phyloP scores from a whole-genome alignment of 805 yeast genomes.

The Jamesozyma lodderae region DNA sequence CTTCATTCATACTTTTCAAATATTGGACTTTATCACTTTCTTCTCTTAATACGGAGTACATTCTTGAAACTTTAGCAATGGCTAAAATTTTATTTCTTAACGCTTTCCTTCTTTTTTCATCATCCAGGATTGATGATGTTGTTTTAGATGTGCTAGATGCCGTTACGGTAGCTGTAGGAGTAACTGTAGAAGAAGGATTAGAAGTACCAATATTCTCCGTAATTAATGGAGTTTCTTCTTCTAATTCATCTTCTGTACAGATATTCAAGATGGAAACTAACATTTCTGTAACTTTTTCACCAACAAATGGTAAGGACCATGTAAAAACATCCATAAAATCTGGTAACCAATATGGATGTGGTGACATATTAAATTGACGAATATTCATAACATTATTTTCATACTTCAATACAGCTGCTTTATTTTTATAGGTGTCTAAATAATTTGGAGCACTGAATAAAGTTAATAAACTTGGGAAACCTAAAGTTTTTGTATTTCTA shows the following conservation, averaged over 20 bases:
- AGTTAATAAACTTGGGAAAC: slow-evolving; percentile 84
- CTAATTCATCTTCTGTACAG: slow-evolving; percentile 91
- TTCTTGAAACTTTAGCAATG: slow-evolving; percentile 89
- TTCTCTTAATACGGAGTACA: slow-evolving; percentile 81
- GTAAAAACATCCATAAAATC: slow-evolving; percentile 95
- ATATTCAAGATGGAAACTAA: slow-evolving; percentile 80
- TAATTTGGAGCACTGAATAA: slow-evolving; percentile 95
- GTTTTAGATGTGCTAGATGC: background rate
- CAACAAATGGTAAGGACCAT: slow-evolving; percentile 96
- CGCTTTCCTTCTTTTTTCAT: slow-evolving; percentile 38
- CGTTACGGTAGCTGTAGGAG: background rate
- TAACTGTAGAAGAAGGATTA: background rate
- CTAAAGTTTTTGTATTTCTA: slow-evolving; percentile 69
- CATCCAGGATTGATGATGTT: slow-evolving; percentile 11
- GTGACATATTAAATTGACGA: slow-evolving; percentile 83
- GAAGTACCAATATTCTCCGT: slow-evolving; percentile 19
- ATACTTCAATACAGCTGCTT: slow-evolving; percentile 89
- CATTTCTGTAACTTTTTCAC: slow-evolving; percentile 92
- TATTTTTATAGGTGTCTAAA: slow-evolving; percentile 83
- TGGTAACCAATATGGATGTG: slow-evolving; percentile 96
- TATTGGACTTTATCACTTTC: slow-evolving; percentile 81
- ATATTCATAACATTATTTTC: slow-evolving; percentile 91
- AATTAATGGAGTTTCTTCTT: slow-evolving; percentile 55
- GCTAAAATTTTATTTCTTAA: slow-evolving; percentile 85
- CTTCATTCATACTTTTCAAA: slow-evolving; percentile 62